phyloP scores from a whole-genome alignment of 169 alveolate genomes.

The Theileria parva region DNA sequence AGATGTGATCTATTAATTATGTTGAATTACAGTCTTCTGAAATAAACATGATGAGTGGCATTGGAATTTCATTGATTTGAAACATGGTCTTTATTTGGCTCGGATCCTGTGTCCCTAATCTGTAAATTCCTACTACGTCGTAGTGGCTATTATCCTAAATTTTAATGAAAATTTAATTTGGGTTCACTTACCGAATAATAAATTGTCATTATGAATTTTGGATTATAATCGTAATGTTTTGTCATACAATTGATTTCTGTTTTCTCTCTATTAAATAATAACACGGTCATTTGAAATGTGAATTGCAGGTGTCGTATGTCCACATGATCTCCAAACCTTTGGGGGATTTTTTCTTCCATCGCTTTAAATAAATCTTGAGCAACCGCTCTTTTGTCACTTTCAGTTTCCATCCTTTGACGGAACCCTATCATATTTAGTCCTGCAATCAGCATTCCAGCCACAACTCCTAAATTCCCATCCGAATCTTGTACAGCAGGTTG shows the following conservation, averaged over 20 bases:
- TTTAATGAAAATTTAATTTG: background rate
- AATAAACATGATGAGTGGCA: constrained; percentile 42
- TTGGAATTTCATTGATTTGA: constrained; percentile 31
- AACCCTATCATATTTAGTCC: background rate
- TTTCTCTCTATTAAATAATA: background rate
- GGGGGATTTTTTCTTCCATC: background rate
- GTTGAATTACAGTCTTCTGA: constrained; percentile 32
- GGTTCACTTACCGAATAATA: constrained; percentile 27
- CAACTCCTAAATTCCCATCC: background rate
- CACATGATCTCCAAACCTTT: constrained; percentile 24
- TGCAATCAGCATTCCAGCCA: background rate
- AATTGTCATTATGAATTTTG: constrained; percentile 19
- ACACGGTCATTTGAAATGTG: constrained; percentile 18
- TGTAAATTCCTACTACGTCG: constrained; percentile 47
- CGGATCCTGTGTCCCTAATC: constrained; percentile 7
- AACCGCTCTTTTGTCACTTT: background rate
- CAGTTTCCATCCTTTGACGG: background rate
- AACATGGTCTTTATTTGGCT: constrained; percentile 10
- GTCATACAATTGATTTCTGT: constrained; percentile 4
- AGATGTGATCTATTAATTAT: background rate
- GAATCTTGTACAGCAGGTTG: background rate
- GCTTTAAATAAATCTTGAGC: background rate
- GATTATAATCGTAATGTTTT: background rate
- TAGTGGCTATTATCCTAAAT: constrained; percentile 43
- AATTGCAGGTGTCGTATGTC: constrained; percentile 15